phyloP scores from a whole-genome alignment of 441 rosid genomes.

The Kokia cookei region DNA sequence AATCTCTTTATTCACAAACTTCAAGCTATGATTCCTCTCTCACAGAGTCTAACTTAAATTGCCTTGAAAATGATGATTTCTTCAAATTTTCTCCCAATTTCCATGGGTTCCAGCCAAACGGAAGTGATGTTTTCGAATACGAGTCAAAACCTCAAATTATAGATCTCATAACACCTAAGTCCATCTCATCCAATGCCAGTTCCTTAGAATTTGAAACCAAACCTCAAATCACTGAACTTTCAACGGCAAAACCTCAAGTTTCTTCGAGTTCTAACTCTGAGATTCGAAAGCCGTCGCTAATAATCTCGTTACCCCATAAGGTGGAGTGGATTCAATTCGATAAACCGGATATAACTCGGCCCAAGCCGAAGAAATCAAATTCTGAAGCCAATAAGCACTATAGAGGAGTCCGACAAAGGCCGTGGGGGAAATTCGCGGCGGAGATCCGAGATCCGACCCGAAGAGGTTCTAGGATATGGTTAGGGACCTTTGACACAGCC shows the following conservation, averaged over 20 bases:
- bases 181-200: background rate
- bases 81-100: conserved; percentile 7
- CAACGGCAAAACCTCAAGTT: conserved; percentile 8
- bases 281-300: conserved; percentile 38
- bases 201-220: conserved; percentile 11
- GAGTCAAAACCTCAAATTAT: conserved; percentile 38
- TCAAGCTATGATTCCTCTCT: conserved; percentile 21
- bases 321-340: conserved; percentile 46
- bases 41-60: conserved; percentile 7
- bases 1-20: conserved; percentile 7
- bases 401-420: conserved; percentile 86
- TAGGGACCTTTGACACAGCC: conserved; percentile 79
- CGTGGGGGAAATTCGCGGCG: conserved; percentile 97
- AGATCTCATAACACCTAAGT: conserved; percentile 24
- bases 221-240: background rate
- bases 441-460: conserved; percentile 88
- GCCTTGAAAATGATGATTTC: conserved; percentile 14
- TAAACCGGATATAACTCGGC: conserved; percentile 8
- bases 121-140: conserved; percentile 16
- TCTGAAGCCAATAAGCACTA: conserved; percentile 41
- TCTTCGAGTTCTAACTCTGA: background rate
- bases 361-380: background rate
- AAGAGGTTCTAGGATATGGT: conserved; percentile 75
- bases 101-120: conserved; percentile 10
- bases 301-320: conserved; percentile 38